These are phyloP conservation scores for Rhazya stricta DNA, from an alignment of 257 asterid genomes.

Conservation along the genomic window DNA sequence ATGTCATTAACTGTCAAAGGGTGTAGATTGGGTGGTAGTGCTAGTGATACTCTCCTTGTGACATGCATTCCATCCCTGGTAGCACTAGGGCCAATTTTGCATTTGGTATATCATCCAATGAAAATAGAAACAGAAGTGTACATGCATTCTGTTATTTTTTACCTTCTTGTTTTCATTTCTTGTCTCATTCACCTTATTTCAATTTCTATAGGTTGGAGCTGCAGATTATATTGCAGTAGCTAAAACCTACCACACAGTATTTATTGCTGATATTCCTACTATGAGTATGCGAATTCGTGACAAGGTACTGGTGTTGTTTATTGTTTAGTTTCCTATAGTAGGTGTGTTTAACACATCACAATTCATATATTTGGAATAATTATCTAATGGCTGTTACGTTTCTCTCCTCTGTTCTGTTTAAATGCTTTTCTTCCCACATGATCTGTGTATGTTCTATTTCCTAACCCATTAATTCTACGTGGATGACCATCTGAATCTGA, in stretches of 20 bases:
- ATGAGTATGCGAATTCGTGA: conserved; percentile 99
- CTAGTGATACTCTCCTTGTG: too few species aligned
- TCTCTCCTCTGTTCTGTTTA: background rate
- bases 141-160: background rate
- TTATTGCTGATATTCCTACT: conserved; percentile 75
- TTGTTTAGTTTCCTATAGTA: background rate
- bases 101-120: background rate
- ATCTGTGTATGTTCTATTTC: background rate
- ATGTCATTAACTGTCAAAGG: too few species aligned
- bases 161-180: background rate
- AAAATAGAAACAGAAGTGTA: background rate
- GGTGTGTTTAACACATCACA: background rate
- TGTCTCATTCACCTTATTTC: conserved; percentile 5
- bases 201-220: conserved; percentile 74
- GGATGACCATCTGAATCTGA: background rate
- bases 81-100: background rate
- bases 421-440: background rate
- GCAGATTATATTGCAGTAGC: conserved; percentile 95
- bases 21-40: too few species aligned
- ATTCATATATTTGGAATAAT: background rate
- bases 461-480: background rate
- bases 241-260: conserved; percentile 74
- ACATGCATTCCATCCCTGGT: background rate
- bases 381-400: background rate
- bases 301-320: conserved; percentile 45